phyloP scores from a whole-genome alignment of 78 protist genomes.

The Acrasis kona region DNA sequence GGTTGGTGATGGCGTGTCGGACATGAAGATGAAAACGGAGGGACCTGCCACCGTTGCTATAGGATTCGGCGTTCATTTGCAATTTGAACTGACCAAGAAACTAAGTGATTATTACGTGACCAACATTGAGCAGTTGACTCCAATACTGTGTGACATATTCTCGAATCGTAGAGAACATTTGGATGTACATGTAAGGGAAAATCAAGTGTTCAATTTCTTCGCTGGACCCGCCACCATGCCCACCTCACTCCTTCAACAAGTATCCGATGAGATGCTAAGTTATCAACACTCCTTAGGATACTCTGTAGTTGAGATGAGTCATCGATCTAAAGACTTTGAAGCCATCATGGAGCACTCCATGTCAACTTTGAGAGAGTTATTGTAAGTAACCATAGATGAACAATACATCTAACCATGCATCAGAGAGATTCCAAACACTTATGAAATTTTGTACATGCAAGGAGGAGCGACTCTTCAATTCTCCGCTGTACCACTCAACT shows the following conservation, averaged over 20 bases:
- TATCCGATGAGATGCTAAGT: constrained; percentile 58
- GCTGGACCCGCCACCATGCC: constrained; percentile 94
- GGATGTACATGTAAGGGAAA: no score
- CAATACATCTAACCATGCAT: not conserved
- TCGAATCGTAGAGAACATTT: no score
- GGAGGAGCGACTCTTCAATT: constrained; percentile 92
- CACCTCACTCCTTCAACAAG: constrained; percentile 51
- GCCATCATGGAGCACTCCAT: constrained; percentile 29
- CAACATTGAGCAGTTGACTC: no score
- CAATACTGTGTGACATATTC: no score
- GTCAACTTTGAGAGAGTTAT: constrained; percentile 17
- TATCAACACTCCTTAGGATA: constrained; percentile 60
- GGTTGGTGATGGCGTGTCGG: not conserved
- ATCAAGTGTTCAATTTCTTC: constrained; percentile 70
- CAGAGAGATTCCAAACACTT: constrained; percentile 70
- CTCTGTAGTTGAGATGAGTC: constrained; percentile 75
- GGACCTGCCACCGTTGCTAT: not conserved
- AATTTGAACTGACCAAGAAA: not conserved
- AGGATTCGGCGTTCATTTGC: not conserved
- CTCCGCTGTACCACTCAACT: constrained; percentile 86
- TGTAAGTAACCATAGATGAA: not conserved
- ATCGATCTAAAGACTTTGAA: constrained; percentile 54
- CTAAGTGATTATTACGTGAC: not conserved
- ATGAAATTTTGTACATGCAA: constrained; percentile 83
- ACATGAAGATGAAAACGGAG: not conserved